Evolutionary conservation across 257 asterid species (phyloP).

Genomic region (Perilla frutescens): DNA sequence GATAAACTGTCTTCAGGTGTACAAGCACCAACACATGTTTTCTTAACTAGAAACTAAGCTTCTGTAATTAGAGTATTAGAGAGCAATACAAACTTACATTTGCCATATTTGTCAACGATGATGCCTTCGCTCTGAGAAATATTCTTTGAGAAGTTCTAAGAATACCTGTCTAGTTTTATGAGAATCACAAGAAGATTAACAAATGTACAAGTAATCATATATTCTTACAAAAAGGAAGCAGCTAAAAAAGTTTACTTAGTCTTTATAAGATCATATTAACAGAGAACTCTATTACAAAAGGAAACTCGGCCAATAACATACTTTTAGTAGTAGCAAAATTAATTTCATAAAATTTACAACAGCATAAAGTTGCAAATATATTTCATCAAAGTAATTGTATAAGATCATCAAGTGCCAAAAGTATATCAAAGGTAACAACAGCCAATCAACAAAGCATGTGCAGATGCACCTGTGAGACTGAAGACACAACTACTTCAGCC

Average conservation of each 20-base stretch:
- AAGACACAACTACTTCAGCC: not conserved
- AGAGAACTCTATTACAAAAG: not conserved
- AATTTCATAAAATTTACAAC: not conserved
- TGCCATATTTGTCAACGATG: conserved; percentile 53
- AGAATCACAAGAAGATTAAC: conserved; percentile 37
- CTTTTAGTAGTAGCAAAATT: not conserved
- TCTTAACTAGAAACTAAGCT: not conserved
- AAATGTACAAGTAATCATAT: conserved; percentile 17
- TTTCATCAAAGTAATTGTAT: not conserved
- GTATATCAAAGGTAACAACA: not conserved
- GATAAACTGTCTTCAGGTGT: not conserved
- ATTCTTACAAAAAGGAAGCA: not conserved
- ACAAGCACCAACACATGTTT: not conserved
- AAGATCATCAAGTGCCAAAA: conserved; percentile 18
- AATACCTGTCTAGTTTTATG: conserved; percentile 76
- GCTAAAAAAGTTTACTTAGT: not conserved
- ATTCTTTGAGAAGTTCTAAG: conserved; percentile 53
- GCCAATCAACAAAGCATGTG: not conserved
- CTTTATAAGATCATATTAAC: not conserved
- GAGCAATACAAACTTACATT: conserved; percentile 51
- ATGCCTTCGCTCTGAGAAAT: conserved; percentile 45
- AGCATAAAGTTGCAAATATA: not conserved
- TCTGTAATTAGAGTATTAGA: not conserved
- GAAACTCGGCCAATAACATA: not conserved
- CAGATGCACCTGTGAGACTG: not conserved